These are phyloP conservation scores for Xylaria sp. DNA, from an alignment of 2,329 filamentous ascomycete genomes.

Conservation along the genomic window DNA sequence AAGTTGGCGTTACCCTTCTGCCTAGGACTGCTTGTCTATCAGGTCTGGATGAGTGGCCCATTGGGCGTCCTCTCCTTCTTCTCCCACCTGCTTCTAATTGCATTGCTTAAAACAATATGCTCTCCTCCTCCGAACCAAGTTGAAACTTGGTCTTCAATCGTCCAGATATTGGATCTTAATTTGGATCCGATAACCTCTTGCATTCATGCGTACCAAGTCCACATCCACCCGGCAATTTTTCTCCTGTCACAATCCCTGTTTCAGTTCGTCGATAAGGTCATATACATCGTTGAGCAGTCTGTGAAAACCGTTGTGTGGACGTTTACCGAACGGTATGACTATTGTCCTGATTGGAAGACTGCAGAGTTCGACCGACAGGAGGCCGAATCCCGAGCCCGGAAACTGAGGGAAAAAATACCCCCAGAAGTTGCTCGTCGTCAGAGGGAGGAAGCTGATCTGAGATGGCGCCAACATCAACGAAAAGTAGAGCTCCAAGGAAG, in stretches of 20 bases:
- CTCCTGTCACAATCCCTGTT: neutral
- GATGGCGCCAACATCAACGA: neutral
- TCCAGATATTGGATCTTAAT: neutral
- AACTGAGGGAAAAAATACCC: neutral
- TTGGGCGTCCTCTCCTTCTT: neutral
- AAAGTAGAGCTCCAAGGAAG: neutral
- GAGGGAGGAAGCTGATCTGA: neutral
- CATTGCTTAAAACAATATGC: neutral
- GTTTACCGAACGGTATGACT: neutral
- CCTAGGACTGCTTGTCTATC: neutral
- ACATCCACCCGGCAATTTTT: neutral
- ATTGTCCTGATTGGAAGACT: conserved; percentile 10
- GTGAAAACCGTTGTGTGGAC: neutral
- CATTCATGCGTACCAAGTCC: neutral
- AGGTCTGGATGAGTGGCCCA: neutral
- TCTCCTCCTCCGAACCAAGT: neutral
- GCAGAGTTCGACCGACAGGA: neutral
- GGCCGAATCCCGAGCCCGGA: neutral
- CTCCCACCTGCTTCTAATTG: neutral
- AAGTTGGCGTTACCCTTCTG: conserved; percentile 14
- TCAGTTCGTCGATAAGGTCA: neutral
- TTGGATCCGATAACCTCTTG: neutral
- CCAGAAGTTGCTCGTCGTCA: neutral
- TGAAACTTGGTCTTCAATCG: neutral
- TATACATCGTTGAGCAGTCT: neutral